These are phyloP conservation scores for Mycothermus thermophilus DNA, from an alignment of 495 filamentous ascomycete genomes.

Conservation along the genomic window DNA sequence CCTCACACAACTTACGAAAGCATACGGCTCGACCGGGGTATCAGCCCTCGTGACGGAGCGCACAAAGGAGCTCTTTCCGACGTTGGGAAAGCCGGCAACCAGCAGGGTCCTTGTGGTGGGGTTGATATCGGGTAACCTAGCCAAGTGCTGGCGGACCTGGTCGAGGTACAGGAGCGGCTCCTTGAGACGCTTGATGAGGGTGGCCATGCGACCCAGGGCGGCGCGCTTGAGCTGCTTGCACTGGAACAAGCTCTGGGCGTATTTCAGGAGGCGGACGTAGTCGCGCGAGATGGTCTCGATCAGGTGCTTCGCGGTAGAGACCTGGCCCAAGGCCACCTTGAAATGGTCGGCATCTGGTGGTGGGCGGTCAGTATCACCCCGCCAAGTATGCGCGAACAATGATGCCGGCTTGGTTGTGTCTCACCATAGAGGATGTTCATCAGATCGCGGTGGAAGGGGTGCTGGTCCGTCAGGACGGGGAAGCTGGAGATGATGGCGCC, in stretches of 20 bases:
- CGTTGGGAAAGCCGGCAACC: constrained; percentile 95
- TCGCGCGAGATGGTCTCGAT: constrained; percentile 92
- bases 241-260: constrained; percentile 81
- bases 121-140: constrained; percentile 93
- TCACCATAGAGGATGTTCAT: constrained; percentile 47
- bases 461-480: constrained; percentile 85
- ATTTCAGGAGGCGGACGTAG: constrained; percentile 78
- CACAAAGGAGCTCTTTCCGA: constrained; percentile 92
- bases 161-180: constrained; percentile 91
- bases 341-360: constrained; percentile 95
- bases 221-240: constrained; percentile 40
- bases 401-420: no score
- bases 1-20: constrained; percentile 43
- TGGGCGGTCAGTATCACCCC: constrained; percentile 36
- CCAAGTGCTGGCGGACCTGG: constrained; percentile 94
- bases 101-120: constrained; percentile 89
- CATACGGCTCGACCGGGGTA: constrained; percentile 95
- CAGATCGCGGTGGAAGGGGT: constrained; percentile 75
- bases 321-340: constrained; percentile 86
- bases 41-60: constrained; percentile 85
- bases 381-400: no score
- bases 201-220: constrained; percentile 77
- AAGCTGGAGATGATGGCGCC: constrained; percentile 81
- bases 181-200: constrained; percentile 82
- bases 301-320: constrained; percentile 88